Percentiles rank a stretch among this genome's conserved stretches.
These are phyloP conservation scores for Schrenkiella parvula DNA, from an alignment of 345 rosid species.

Conservation along the genomic window DNA sequence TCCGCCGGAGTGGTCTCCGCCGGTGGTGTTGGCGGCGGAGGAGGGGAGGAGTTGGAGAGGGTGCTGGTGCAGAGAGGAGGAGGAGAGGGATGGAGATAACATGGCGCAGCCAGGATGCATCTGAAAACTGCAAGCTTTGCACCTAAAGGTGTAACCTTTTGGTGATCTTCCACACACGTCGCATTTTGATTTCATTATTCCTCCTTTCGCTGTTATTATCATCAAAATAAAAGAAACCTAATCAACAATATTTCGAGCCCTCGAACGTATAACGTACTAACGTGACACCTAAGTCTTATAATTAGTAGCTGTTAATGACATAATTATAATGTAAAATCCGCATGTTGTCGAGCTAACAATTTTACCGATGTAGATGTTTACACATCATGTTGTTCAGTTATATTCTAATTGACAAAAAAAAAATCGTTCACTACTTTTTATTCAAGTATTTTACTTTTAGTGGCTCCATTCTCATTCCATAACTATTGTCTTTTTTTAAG, in stretches of 20 bases:
- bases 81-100: slow-evolving; percentile 50
- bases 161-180: slow-evolving; percentile 60
- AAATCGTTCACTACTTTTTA: neutral
- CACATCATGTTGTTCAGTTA: neutral
- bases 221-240: neutral
- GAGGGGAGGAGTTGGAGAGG: slow-evolving; percentile 45
- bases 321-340: neutral
- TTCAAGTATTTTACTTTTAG: neutral
- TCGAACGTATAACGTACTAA: neutral
- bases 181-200: slow-evolving; percentile 66
- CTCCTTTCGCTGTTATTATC: slow-evolving; percentile 47
- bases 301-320: neutral
- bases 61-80: slow-evolving; percentile 57
- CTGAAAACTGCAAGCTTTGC: slow-evolving; percentile 63
- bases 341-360: neutral
- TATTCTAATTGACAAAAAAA: neutral
- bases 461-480: neutral
- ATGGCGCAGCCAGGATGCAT: slow-evolving; percentile 90
- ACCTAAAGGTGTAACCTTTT: slow-evolving; percentile 63
- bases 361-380: neutral
- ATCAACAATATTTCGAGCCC: neutral
- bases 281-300: neutral
- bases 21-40: neutral
- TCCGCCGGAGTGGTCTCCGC: slow-evolving; percentile 14
- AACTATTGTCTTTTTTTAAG: neutral